phyloP scores from a whole-genome alignment of 768 basidiomycete genomes.

The Tylopilus subfusipes region DNA sequence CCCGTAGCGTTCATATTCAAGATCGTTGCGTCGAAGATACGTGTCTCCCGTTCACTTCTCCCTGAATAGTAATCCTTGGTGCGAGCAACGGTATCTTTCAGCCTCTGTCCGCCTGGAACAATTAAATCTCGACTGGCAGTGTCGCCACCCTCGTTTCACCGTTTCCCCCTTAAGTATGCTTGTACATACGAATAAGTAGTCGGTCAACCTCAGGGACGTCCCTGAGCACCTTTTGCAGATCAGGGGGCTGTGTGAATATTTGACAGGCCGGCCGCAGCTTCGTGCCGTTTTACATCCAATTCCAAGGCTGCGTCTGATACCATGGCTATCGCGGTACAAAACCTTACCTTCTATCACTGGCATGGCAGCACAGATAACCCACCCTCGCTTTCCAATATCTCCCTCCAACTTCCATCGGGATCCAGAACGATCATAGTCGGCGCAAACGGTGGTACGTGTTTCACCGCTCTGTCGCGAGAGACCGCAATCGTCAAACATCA shows the following conservation, averaged over 20 bases:
- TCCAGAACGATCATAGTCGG: constrained; percentile 86
- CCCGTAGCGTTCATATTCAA: too few species aligned
- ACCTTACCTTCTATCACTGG: constrained; percentile 61
- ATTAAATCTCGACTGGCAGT: too few species aligned
- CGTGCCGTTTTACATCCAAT: not conserved
- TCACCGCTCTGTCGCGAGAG: not conserved
- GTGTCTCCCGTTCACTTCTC: too few species aligned
- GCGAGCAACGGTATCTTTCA: too few species aligned
- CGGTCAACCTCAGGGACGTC: not conserved
- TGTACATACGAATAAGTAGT: not conserved
- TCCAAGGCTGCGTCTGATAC: not conserved
- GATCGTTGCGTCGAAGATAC: too few species aligned
- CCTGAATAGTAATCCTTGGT: too few species aligned
- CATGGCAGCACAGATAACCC: constrained; percentile 37
- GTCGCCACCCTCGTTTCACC: not conserved
- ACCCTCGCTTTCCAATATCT: constrained; percentile 62
- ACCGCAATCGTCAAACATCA: not conserved
- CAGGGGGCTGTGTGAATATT: not conserved
- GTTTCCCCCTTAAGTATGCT: not conserved
- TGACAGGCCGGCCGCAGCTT: not conserved
- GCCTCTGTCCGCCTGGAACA: not conserved
- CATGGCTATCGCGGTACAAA: constrained; percentile 36
- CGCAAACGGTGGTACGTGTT: constrained; percentile 81
- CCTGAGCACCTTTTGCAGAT: not conserved
- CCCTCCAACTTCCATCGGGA: constrained; percentile 64